Base-by-base conservation (phyloP, 352 stramenopile species). In the Pelagophyceae sp. region DNA sequence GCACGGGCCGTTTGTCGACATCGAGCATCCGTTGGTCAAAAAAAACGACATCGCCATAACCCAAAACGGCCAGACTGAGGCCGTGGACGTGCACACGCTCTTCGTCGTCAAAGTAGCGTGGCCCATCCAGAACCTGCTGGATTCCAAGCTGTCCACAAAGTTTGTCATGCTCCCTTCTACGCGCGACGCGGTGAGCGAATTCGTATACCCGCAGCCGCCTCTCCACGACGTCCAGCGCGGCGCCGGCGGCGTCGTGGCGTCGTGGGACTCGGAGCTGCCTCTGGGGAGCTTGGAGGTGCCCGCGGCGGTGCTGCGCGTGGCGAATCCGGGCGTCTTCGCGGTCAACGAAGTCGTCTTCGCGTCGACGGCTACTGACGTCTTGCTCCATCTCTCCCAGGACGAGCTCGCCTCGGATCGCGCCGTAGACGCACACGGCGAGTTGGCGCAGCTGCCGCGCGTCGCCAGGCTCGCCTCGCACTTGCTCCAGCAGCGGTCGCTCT, bases 51-150 rank as follows among this genome's bases (percentile, higher is more conserved):
- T 58, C 27, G 61, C 37, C 61, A 15, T 67, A 11, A 23, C 11
- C 45, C 11, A 23, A 11, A 23, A 54, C 45, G 33, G 29, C 3
- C n/a, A 31, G 5, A 29, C 37, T 3, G 61, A 71, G 25, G 5
- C 29, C n/a, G 67, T 74, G 20, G 67, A 74, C 29, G 35, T 37
- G 2, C 11, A 23, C 15, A 74, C 67, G 67, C n/a, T 74, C 15
- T 74, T 74, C 38, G 37, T 33, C 2, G 6, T 74, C 35, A 74
- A 74, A 37, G 67, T 74, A 1, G 67, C 67, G 17, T 74, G 67
- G 67, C 17, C 0, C 33, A 33, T 74, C 67, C 35, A 50, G 2
- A 1, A 40, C 33, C 35, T 74, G 25, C 11, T 15, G 3, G 6
- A 3, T 27, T 23, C 29, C 29, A 6, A 40, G n/a, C 29, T 3